phyloP scores from a whole-genome alignment of 163 green algal species.

The Scenedesmus sp. region DNA sequence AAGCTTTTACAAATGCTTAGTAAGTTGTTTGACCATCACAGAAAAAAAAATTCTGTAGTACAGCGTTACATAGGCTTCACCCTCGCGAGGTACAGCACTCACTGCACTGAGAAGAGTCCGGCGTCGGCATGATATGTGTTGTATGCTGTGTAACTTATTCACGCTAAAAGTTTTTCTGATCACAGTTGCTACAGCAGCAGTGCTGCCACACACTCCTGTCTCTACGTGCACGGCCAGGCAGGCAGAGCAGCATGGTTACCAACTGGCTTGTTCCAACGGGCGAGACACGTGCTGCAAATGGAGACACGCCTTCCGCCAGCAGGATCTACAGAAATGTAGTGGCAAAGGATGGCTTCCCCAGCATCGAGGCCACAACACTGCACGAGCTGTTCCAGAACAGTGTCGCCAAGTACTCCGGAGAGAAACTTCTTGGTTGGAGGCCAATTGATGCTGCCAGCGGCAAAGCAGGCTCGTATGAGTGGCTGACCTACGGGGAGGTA shows the following conservation, averaged over 20 bases:
- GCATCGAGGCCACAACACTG: slow-evolving; percentile 63
- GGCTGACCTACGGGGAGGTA: slow-evolving; percentile 74
- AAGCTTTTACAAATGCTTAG: neutral
- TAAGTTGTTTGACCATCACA: too few relatives aligned
- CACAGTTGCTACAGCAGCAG: slow-evolving; percentile 1
- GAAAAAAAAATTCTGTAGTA: neutral
- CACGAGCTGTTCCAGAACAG: slow-evolving; percentile 71
- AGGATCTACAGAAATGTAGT: slow-evolving; percentile 60
- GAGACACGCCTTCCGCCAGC: slow-evolving; percentile 56
- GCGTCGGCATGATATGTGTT: neutral
- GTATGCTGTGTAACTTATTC: neutral
- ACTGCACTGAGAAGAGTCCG: neutral
- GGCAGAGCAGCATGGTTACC: neutral
- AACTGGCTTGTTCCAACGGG: slow-evolving; percentile 2
- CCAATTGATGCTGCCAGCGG: slow-evolving; percentile 57
- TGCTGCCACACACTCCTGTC: neutral
- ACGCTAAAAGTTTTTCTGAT: neutral
- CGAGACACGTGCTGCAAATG: slow-evolving; percentile 50
- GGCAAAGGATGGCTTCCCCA: slow-evolving; percentile 62
- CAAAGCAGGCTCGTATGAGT: slow-evolving; percentile 68
- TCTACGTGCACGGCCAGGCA: neutral
- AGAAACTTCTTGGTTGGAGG: slow-evolving; percentile 65
- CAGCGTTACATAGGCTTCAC: too few relatives aligned
- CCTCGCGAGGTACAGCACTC: neutral
- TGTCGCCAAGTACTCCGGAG: slow-evolving; percentile 63